Conservation (phyloP, 2,329 filamentous ascomycete genomes). For the Raffaelea arxii region DNA sequence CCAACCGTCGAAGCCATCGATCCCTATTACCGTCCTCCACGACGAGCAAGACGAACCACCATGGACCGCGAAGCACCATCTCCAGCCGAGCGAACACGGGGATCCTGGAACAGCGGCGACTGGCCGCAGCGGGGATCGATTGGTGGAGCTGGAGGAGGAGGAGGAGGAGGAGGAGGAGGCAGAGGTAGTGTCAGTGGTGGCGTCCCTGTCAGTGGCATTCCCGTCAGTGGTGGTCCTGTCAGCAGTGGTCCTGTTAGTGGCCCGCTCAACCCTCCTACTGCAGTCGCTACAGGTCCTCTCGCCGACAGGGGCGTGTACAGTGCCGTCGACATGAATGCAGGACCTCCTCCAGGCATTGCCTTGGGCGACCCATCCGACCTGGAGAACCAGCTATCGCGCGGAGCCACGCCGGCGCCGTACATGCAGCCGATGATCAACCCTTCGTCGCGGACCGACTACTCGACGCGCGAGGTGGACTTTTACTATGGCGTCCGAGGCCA, state of each 20-base stretch:
- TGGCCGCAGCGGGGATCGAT: constrained; percentile 16
- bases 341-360: constrained; percentile 9
- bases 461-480: constrained; percentile 90
- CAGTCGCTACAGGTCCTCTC: background rate
- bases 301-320: no score
- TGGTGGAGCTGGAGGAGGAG: no score
- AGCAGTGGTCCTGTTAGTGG: constrained; percentile 10
- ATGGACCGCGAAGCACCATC: constrained; percentile 38
- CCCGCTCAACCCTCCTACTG: no score
- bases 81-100: constrained; percentile 23
- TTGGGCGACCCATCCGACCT: constrained; percentile 28
- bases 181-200: background rate
- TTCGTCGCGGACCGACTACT: constrained; percentile 68
- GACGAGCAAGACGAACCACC: constrained; percentile 40
- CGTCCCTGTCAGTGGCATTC: background rate
- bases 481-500: constrained; percentile 91
- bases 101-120: constrained; percentile 27
- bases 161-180: background rate
- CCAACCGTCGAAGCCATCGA: constrained; percentile 46
- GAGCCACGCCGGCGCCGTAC: constrained; percentile 33
- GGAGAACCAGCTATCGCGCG: constrained; percentile 30
- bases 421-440: constrained; percentile 30
- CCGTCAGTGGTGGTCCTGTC: no score
- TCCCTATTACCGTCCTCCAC: constrained; percentile 81
- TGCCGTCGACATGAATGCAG: no score